These are phyloP conservation scores for Coprinopsis cinerea DNA, from an alignment of 768 basidiomycete genomes.

Conservation along the genomic window DNA sequence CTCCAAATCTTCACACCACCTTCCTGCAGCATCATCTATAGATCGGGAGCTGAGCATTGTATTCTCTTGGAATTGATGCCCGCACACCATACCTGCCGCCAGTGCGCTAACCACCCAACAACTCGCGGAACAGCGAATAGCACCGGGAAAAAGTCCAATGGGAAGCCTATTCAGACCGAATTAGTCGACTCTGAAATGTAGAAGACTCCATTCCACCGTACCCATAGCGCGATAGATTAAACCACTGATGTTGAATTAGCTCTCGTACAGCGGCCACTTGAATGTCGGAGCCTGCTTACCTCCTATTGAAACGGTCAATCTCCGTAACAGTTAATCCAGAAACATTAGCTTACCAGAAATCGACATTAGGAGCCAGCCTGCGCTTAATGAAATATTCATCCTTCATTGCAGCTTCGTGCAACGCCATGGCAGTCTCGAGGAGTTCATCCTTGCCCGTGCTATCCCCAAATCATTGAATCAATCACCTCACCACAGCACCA, in stretches of 20 bases:
- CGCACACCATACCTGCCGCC: conserved; percentile 64
- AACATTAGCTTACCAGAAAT: conserved; percentile 63
- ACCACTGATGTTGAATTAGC: conserved; percentile 42
- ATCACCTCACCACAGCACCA: background rate
- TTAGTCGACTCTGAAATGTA: background rate
- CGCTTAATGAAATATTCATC: conserved; percentile 86
- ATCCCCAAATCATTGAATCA: background rate
- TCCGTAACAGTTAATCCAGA: conserved; percentile 8
- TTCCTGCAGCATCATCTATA: conserved; percentile 89
- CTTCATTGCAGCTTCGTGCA: conserved; percentile 84
- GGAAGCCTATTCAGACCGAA: conserved; percentile 58
- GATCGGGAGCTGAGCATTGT: conserved; percentile 5
- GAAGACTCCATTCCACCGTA: conserved; percentile 19
- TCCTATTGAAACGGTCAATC: conserved; percentile 35
- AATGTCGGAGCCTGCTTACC: conserved; percentile 28
- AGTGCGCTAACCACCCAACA: conserved; percentile 90
- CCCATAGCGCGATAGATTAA: conserved; percentile 92
- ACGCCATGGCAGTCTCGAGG: conserved; percentile 82
- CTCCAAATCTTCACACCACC: conserved; percentile 94
- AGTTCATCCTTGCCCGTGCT: conserved; percentile 85
- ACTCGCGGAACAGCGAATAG: conserved; percentile 89
- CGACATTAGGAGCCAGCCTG: conserved; percentile 83
- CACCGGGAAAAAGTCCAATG: conserved; percentile 91
- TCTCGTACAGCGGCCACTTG: background rate
- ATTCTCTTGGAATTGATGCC: background rate